Base-by-base conservation (phyloP, 306 rosid genomes). In the Vigna trinervia region DNA sequence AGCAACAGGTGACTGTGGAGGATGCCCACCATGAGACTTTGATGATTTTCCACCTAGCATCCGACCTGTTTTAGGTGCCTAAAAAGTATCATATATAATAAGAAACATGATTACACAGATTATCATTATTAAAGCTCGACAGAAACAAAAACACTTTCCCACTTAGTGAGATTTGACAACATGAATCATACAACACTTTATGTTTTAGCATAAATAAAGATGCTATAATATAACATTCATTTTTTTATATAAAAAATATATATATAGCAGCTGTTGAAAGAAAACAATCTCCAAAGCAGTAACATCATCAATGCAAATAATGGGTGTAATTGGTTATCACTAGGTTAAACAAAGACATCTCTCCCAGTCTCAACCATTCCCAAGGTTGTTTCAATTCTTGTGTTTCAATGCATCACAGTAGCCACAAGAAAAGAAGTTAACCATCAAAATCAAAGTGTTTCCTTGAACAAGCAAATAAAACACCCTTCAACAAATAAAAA, bases 1-100 rank as follows among this genome's bases (percentile, higher is more conserved):
- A 70, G 92, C 91, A 67, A 80, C 88, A 26, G 90, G 76, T 63
- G 87, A 71, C 69, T 81, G 96, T 77, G 85, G 96, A 82, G 92
- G 85, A 82, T 78, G 76, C 13, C 76, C 88, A 71, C 92, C 82
- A 62, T 96, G 91, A 14, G 96, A 93, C 78, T 87, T 87, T 36
- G 92, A 81, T 59, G 86, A 89, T 83, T 90, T 93, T 69, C 93
- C 97, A 80, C 87, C 89, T 80, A 84, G 96, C 38, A 64, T 84
- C 59, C 97, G 86, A 34, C 89, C 87, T 53, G 88, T 70, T 88
- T 93, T 93, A 45, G 97, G 97, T 56, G 96, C 97, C 97, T 93
- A 72, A 50, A 47, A 67, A 84, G 68, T 47, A 48, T 45, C 32
- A 22, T 11, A 47, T 60, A 47, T 22, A 53, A 78, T 38, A 59